Evolutionary conservation across 495 filamentous ascomycete species (phyloP), one percentile per base, ranked within the genome.

Genomic region (Xylaria longipes): DNA sequence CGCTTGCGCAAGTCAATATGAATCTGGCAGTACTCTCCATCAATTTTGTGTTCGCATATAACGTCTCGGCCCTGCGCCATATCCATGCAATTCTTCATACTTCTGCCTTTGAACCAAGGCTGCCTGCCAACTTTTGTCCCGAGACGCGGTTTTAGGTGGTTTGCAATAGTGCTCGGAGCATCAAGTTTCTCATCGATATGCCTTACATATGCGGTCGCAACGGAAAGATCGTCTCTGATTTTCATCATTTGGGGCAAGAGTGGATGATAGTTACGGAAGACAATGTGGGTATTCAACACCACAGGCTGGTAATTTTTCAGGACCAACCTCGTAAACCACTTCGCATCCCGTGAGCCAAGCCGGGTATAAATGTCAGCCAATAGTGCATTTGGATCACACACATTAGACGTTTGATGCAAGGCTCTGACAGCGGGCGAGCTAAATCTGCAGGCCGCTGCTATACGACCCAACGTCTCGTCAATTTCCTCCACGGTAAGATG

Each of bases 11-110:
- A 82, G 70, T 97, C 89, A 27, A 97, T 87, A 70, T 97, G 94
- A 33, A 97, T 90, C 75, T 97, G 92, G 74, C 92, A 95, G 70
- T 95, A 96, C 77, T 96, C 93, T 3, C 94, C 94, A 73, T 97
- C 94, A 65, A 96, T 90, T 77, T 97, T 97, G 46, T 89, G 84
- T 73, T 97, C 94, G 50, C 93, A 84, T 73, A 89, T 91, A 86
- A 96, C 91, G 3, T 83, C 82, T 27, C 86, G 80, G 0, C 82
- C 82, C 5, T 82, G 83, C 5, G 84, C 79, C 83, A 95, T 88
- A n/a, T 87, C 74, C 46, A 89, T 76, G 77, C 92, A 94, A 79
- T 95, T 87, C 66, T 93, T 92, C 71, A 94, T 89, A 70, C 91
- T 91, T 72, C 93, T 83, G 39, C 90, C 94, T 77, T 97, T 94